These are phyloP conservation scores for Orbilia brochopaga DNA, from an alignment of 2,329 filamentous ascomycete species.

Conservation along the genomic window DNA sequence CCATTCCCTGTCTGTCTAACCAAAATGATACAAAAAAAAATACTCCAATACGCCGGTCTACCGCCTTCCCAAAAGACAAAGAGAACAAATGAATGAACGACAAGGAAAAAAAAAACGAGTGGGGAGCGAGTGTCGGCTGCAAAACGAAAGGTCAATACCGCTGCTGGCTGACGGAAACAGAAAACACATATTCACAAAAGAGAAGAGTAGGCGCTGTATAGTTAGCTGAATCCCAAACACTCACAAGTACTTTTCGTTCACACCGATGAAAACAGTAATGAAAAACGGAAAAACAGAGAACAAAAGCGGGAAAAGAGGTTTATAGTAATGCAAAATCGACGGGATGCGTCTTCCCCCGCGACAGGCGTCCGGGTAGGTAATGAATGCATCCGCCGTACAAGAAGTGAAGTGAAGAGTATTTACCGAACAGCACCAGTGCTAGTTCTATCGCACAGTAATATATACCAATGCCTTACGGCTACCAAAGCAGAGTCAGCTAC, in stretches of 20 bases:
- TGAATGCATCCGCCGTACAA: neutral
- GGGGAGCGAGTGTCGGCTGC: no score
- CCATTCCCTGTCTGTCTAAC: no score
- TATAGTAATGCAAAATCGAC: constrained; percentile 6
- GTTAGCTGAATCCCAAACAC: constrained; percentile 1
- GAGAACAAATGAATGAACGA: no score
- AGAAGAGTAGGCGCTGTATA: neutral
- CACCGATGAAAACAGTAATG: neutral
- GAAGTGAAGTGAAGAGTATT: neutral
- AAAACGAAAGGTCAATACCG: neutral
- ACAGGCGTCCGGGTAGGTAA: neutral
- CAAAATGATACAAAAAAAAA: no score
- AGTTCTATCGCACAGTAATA: constrained; percentile 6
- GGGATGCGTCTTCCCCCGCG: neutral
- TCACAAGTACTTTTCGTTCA: neutral
- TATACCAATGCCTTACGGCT: neutral
- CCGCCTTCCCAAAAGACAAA: no score
- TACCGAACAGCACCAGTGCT: neutral
- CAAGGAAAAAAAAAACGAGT: no score
- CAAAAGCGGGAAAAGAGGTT: neutral
- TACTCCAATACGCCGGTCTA: no score
- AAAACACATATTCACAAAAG: neutral
- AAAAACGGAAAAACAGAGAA: neutral
- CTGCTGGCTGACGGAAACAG: neutral
- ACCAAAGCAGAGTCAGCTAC: constrained; percentile 9